Evolutionary conservation across 169 alveolate species (phyloP).

Genomic region (Eimeria falciformis): DNA sequence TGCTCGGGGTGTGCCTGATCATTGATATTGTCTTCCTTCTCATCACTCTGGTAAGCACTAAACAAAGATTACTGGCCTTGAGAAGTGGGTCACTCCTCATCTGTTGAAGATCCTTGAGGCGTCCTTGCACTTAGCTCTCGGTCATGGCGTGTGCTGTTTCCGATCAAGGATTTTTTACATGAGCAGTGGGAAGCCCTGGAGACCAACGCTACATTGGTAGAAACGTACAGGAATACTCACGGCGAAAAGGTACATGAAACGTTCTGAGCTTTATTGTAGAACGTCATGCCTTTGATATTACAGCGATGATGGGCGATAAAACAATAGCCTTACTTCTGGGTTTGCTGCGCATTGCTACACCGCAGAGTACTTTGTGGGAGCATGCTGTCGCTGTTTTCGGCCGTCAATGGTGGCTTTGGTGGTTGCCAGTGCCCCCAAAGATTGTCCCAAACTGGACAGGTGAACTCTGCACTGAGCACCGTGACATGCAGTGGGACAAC

Average conservation of each 20-base stretch:
- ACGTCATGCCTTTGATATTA: background rate
- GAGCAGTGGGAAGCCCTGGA: constrained; percentile 80
- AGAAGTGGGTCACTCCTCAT: background rate
- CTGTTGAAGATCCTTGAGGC: background rate
- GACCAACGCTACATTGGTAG: constrained; percentile 76
- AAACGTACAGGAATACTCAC: constrained; percentile 71
- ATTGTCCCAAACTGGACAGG: constrained; percentile 75
- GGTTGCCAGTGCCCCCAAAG: constrained; percentile 72
- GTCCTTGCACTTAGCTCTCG: background rate
- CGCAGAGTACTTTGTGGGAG: constrained; percentile 70
- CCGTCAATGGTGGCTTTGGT: constrained; percentile 76
- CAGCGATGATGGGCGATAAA: background rate
- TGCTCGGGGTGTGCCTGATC: constrained; percentile 56
- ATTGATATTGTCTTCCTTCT: constrained; percentile 66
- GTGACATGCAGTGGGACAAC: too few relatives aligned
- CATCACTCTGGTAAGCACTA: constrained; percentile 68
- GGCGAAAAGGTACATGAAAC: constrained; percentile 58
- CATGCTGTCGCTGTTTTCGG: constrained; percentile 74
- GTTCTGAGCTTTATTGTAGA: background rate
- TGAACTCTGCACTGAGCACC: background rate
- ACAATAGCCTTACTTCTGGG: background rate
- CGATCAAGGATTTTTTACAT: constrained; percentile 67
- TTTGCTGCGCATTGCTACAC: background rate
- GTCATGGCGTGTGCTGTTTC: background rate
- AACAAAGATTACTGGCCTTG: background rate